Evolutionary conservation across 139 green algal genomes (phyloP).

Genomic region (Coelastrella sp.): DNA sequence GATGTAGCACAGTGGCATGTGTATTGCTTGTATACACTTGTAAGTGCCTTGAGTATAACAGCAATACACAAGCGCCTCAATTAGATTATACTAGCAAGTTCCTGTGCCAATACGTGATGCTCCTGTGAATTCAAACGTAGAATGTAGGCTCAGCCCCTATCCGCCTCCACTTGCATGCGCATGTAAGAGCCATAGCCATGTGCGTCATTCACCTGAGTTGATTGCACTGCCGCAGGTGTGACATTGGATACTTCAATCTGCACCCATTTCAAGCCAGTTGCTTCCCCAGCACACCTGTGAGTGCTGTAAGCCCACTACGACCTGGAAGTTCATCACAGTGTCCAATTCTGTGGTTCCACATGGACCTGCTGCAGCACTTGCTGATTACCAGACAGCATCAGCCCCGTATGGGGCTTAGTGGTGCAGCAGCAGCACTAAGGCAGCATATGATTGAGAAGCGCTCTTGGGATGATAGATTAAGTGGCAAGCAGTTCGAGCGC

Average conservation of each 20-base stretch:
- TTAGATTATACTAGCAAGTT: too few relatives aligned
- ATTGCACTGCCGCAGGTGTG: background rate
- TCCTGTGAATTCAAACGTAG: background rate
- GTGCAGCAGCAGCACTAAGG: constrained; percentile 6
- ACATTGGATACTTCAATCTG: background rate
- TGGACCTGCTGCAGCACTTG: background rate
- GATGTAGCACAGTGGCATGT: too few relatives aligned
- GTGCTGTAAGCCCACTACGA: background rate
- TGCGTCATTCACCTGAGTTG: background rate
- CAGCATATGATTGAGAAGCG: background rate
- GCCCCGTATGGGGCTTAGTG: background rate
- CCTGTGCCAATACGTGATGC: background rate
- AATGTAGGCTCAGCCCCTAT: background rate
- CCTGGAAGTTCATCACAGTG: background rate
- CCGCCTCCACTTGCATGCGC: background rate
- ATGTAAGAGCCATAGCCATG: background rate
- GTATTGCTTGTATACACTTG: too few relatives aligned
- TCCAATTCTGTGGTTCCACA: constrained; percentile 9
- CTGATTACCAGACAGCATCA: constrained; percentile 2
- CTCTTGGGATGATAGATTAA: background rate
- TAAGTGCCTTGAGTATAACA: too few relatives aligned
- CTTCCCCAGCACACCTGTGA: constrained; percentile 25
- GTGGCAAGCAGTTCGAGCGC: background rate
- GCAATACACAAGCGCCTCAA: too few relatives aligned
- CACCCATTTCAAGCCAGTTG: background rate